phyloP scores from a whole-genome alignment of 208 protist genomes.

The Acanthamoeba royreba region DNA sequence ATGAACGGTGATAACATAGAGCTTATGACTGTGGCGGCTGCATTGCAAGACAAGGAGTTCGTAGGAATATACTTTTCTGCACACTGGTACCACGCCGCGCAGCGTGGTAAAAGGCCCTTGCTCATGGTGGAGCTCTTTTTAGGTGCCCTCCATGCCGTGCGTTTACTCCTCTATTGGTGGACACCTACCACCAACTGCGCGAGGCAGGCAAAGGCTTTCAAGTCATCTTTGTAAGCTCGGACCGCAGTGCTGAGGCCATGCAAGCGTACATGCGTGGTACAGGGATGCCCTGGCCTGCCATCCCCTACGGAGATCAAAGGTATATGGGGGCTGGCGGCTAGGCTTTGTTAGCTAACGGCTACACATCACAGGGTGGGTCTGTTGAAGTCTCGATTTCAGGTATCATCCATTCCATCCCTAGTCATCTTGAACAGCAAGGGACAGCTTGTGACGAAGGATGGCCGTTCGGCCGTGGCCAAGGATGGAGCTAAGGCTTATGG shows the following conservation, averaged over 20 bases:
- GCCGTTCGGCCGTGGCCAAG: neutral
- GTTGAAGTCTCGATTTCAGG: neutral
- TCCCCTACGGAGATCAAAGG: neutral
- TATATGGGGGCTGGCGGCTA: too few relatives aligned
- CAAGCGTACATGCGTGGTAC: neutral
- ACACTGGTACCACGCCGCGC: neutral
- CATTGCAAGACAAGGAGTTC: neutral
- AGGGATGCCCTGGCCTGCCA: conserved; percentile 22
- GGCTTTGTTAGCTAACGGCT: too few relatives aligned
- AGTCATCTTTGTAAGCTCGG: conserved; percentile 13
- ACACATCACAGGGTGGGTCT: neutral
- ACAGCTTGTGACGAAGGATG: neutral
- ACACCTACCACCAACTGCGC: neutral
- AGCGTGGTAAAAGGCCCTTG: neutral
- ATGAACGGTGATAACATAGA: neutral
- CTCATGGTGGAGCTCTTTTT: too few relatives aligned
- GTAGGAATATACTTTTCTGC: conserved; percentile 42
- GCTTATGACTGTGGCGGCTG: neutral
- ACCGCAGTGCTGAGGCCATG: neutral
- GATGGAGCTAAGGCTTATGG: neutral
- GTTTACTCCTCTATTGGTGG: conserved; percentile 10
- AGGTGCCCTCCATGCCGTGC: conserved; percentile 19
- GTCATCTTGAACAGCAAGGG: conserved; percentile 17
- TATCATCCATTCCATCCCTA: neutral
- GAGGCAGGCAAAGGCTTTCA: neutral